phyloP scores from a whole-genome alignment of 352 stramenopile genomes.

The Bremia lactucae region DNA sequence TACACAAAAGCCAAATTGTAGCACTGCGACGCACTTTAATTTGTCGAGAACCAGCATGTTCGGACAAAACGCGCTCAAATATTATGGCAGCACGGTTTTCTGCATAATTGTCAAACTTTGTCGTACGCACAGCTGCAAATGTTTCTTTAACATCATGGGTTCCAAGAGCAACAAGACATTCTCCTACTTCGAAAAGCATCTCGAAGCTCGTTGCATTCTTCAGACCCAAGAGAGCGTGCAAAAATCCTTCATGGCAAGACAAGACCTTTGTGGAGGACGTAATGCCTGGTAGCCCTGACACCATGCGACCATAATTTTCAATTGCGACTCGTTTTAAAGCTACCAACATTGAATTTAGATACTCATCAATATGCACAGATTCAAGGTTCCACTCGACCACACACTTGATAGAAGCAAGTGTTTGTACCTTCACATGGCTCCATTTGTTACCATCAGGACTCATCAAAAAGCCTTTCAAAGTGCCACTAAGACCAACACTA shows the following conservation, averaged over 20 bases:
- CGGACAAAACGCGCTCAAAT: slow-evolving; percentile 27
- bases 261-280: slow-evolving; percentile 6
- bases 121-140: slow-evolving; percentile 7
- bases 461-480: slow-evolving; percentile 18
- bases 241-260: slow-evolving; percentile 13
- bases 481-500: slow-evolving; percentile 24
- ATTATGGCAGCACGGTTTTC: slow-evolving; percentile 29
- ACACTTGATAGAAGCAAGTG: slow-evolving; percentile 17
- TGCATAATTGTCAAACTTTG: slow-evolving; percentile 12
- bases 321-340: slow-evolving; percentile 30
- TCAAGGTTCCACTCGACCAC: slow-evolving; percentile 37
- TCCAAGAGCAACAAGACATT: slow-evolving; percentile 45
- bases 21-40: slow-evolving; percentile 37
- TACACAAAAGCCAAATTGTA: slow-evolving; percentile 57
- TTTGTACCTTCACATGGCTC: slow-evolving; percentile 21
- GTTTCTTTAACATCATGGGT: slow-evolving; percentile 16
- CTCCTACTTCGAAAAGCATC: slow-evolving; percentile 42
- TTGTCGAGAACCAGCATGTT: slow-evolving; percentile 32
- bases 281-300: slow-evolving; percentile 20
- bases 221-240: slow-evolving; percentile 20
- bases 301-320: slow-evolving; percentile 25
- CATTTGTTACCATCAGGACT: slow-evolving; percentile 16
- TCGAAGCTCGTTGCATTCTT: slow-evolving; percentile 21
- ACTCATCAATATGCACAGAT: slow-evolving; percentile 28
- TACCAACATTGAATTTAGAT: slow-evolving; percentile 29